phyloP scores from a whole-genome alignment of 805 yeast species.

The Metschnikowia bowlesiae region DNA sequence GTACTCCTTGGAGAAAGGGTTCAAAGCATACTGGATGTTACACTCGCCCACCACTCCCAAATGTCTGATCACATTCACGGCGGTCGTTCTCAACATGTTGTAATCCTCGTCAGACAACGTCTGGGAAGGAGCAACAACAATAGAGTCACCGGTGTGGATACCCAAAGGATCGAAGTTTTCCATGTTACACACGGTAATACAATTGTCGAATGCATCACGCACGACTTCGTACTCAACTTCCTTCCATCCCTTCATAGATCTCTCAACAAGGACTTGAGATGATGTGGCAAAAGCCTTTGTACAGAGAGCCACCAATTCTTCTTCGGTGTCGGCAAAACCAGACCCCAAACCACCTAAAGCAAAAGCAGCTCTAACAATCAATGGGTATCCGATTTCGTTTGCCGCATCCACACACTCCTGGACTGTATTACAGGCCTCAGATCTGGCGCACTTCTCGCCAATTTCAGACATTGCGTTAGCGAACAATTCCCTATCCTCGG shows the following conservation, averaged over 20 bases:
- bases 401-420: conserved; percentile 85
- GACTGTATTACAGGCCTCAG: conserved; percentile 76
- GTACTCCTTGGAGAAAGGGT: conserved; percentile 90
- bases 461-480: conserved; percentile 94
- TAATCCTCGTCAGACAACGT: conserved; percentile 95
- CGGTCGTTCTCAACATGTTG: conserved; percentile 96
- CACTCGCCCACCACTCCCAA: conserved; percentile 99
- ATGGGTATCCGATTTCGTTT: conserved; percentile 85
- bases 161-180: conserved; percentile 98
- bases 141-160: conserved; percentile 98
- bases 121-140: conserved; percentile 98
- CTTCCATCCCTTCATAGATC: conserved; percentile 98
- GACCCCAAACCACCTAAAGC: conserved; percentile 98
- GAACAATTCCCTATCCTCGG: conserved; percentile 96
- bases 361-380: conserved; percentile 94
- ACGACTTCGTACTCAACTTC: conserved; percentile 98
- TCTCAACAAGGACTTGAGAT: conserved; percentile 93
- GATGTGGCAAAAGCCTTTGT: conserved; percentile 90
- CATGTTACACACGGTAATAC: conserved; percentile 99
- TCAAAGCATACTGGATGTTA: conserved; percentile 93
- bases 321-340: conserved; percentile 89
- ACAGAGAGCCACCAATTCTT: conserved; percentile 78
- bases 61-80: conserved; percentile 94
- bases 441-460: conserved; percentile 91
- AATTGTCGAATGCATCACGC: conserved; percentile 94